A percentile compares a stretch with the other conserved stretches of the same genome.
Conservation (phyloP, 2,329 filamentous ascomycete species). For the Nothopassalora personata region DNA sequence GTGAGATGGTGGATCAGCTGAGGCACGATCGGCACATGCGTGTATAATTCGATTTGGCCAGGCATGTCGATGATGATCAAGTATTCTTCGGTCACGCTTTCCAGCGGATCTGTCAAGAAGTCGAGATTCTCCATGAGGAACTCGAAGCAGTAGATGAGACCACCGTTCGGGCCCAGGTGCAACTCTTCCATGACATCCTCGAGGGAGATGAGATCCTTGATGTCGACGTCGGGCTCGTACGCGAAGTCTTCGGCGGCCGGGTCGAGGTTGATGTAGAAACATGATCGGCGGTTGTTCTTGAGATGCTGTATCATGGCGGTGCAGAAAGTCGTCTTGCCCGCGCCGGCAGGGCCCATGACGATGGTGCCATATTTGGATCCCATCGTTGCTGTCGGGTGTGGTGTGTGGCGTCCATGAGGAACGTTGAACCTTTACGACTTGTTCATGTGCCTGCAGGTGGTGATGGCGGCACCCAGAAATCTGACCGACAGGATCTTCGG, state of each 20-base stretch:
- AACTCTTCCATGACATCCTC: slow-evolving; percentile 97
- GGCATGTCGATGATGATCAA: slow-evolving; percentile 98
- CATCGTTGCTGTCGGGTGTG: slow-evolving; percentile 15
- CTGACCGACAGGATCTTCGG: background rate
- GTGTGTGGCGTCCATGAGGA: background rate
- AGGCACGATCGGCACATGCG: slow-evolving; percentile 88
- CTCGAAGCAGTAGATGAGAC: slow-evolving; percentile 93
- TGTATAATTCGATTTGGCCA: slow-evolving; percentile 97
- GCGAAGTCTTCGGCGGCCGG: slow-evolving; percentile 90
- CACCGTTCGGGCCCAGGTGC: slow-evolving; percentile 83
- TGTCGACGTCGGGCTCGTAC: slow-evolving; percentile 88
- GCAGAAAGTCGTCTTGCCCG: slow-evolving; percentile 96
- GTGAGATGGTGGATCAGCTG: slow-evolving; percentile 76
- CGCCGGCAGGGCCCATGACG: slow-evolving; percentile 95
- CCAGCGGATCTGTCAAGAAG: slow-evolving; percentile 79
- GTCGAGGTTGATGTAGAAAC: slow-evolving; percentile 97
- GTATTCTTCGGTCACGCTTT: slow-evolving; percentile 86
- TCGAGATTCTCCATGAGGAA: slow-evolving; percentile 92
- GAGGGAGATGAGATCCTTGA: slow-evolving; percentile 88
- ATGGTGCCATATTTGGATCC: slow-evolving; percentile 77
- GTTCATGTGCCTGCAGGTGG: background rate
- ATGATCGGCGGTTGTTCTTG: slow-evolving; percentile 81
- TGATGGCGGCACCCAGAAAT: background rate
- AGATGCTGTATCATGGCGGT: slow-evolving; percentile 88
- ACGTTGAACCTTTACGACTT: background rate